Percentiles rank a stretch among this genome's conserved stretches.
These are phyloP conservation scores for Cucumis cinereus DNA, from an alignment of 306 rosid species.

Conservation along the genomic window DNA sequence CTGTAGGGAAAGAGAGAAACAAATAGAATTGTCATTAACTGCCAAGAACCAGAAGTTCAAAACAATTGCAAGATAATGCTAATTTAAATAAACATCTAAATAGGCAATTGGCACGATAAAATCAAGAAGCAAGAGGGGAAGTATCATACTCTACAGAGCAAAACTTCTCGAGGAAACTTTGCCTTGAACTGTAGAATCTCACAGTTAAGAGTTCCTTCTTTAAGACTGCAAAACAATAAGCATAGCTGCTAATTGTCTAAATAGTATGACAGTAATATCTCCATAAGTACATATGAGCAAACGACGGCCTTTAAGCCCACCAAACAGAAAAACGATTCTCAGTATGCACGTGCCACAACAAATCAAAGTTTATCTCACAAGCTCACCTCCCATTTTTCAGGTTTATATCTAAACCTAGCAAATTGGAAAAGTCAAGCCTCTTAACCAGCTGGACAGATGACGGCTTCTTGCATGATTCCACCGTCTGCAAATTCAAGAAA, in stretches of 20 bases:
- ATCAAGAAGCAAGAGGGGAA: background rate
- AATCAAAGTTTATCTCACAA: background rate
- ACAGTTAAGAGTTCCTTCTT: slow-evolving; percentile 85
- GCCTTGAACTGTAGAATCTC: slow-evolving; percentile 86
- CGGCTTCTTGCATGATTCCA: slow-evolving; percentile 58
- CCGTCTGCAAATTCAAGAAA: slow-evolving; percentile 34
- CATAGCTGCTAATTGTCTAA: background rate
- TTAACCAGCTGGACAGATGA: slow-evolving; percentile 56
- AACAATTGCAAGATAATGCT: background rate
- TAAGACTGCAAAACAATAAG: slow-evolving; percentile 34
- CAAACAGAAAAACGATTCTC: background rate
- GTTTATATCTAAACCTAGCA: slow-evolving; percentile 67
- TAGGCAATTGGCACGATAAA: background rate
- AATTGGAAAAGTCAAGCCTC: slow-evolving; percentile 73
- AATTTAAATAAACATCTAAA: background rate
- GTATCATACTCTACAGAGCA: slow-evolving; percentile 77
- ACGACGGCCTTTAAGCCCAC: background rate
- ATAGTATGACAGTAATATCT: background rate
- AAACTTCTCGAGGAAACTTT: slow-evolving; percentile 78
- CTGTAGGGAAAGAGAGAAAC: slow-evolving; percentile 24
- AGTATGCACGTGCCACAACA: background rate
- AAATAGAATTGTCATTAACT: background rate
- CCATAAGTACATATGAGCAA: background rate
- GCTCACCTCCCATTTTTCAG: slow-evolving; percentile 76
- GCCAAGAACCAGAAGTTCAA: background rate